These are phyloP conservation scores for Chaetomium tenue DNA, from an alignment of 495 filamentous ascomycete genomes.

Conservation along the genomic window DNA sequence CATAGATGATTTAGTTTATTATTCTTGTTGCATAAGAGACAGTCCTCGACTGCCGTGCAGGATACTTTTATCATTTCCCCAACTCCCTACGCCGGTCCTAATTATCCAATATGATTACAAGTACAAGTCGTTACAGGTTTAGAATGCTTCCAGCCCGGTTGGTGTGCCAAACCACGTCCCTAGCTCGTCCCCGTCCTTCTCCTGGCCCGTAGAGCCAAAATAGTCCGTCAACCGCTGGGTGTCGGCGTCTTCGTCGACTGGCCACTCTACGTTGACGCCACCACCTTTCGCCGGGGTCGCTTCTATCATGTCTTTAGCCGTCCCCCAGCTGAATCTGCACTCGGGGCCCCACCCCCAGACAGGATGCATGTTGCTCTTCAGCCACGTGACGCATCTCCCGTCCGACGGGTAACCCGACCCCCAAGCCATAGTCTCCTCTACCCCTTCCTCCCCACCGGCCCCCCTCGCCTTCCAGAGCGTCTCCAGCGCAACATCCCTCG, in stretches of 20 bases:
- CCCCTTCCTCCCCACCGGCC: conserved; percentile 9
- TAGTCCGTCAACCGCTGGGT: conserved; percentile 71
- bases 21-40: conserved; percentile 13
- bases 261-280: conserved; percentile 78
- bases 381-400: conserved; percentile 73
- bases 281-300: conserved; percentile 48
- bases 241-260: conserved; percentile 60
- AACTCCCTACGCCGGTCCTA: conserved; percentile 4
- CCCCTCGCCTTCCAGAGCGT: conserved; percentile 40
- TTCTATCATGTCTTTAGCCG: conserved; percentile 89
- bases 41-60: conserved; percentile 6
- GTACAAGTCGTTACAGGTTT: conserved; percentile 12
- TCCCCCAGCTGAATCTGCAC: conserved; percentile 93
- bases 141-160: conserved; percentile 59
- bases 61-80: conserved; percentile 28
- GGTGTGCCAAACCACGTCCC: conserved; percentile 63
- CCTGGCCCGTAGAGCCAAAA: conserved; percentile 46
- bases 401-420: conserved; percentile 94
- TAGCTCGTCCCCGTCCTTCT: conserved; percentile 55
- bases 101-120: conserved; percentile 17
- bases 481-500: conserved; percentile 83
- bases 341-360: conserved; percentile 94
- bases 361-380: conserved; percentile 82
- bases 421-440: conserved; percentile 53
- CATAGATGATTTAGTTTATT: conserved; percentile 3